Percentiles rank a stretch among this genome's conserved stretches.
Conservation (phyloP, 2,329 filamentous ascomycete species). For the Xylaria sp. region DNA sequence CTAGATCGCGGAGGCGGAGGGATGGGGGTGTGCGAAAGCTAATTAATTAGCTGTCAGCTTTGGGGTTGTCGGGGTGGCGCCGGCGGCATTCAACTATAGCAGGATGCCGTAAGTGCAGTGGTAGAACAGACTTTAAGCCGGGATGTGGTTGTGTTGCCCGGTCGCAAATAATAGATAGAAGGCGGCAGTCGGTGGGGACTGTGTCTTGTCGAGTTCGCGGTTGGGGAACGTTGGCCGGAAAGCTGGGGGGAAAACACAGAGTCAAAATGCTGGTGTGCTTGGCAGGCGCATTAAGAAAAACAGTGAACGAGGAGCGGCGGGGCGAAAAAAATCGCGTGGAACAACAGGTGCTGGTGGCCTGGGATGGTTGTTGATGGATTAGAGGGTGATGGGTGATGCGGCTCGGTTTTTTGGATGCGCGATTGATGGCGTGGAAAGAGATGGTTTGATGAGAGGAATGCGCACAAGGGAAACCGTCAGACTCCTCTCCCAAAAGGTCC, state of each 20-base stretch:
- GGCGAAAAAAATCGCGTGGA: slow-evolving; percentile 65
- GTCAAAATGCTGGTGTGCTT: slow-evolving; percentile 47
- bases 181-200: slow-evolving; percentile 33
- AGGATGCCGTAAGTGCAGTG: slow-evolving; percentile 33
- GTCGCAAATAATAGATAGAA: slow-evolving; percentile 6
- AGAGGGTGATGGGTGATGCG: slow-evolving; percentile 67
- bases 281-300: slow-evolving; percentile 48
- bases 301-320: slow-evolving; percentile 54
- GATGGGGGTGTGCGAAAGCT: slow-evolving; percentile 16
- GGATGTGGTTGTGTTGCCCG: slow-evolving; percentile 35
- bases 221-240: slow-evolving; percentile 31
- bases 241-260: slow-evolving; percentile 46
- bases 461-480: slow-evolving; percentile 48
- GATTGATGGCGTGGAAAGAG: slow-evolving; percentile 59
- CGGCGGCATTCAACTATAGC: slow-evolving; percentile 17
- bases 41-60: slow-evolving; percentile 15
- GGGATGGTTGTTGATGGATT: slow-evolving; percentile 69
- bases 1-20: slow-evolving; percentile 17
- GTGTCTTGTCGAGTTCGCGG: slow-evolving; percentile 23
- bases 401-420: slow-evolving; percentile 68
- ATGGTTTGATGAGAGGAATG: slow-evolving; percentile 52
- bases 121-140: slow-evolving; percentile 25
- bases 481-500: slow-evolving; percentile 44
- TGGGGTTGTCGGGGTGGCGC: slow-evolving; percentile 22
- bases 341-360: slow-evolving; percentile 63